Percentiles rank a stretch among this genome's conserved stretches.
phyloP scores from a whole-genome alignment of 176 grass and related monocot species.

The Leersia perrieri region DNA sequence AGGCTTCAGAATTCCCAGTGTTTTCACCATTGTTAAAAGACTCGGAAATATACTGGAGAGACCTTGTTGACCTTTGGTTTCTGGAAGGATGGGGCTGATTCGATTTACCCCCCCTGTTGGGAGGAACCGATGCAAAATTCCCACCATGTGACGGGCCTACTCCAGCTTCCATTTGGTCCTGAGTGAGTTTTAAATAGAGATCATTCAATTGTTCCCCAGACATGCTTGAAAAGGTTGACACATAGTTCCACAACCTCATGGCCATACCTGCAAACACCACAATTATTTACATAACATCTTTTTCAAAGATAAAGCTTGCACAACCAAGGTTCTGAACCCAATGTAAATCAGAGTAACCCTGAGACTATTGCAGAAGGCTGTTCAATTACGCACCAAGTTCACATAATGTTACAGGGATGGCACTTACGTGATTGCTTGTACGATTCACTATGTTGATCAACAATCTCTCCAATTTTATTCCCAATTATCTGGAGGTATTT shows the following conservation, averaged over 20 bases:
- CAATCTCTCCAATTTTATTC: conserved; percentile 83
- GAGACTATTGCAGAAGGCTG: not conserved
- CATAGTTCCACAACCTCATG: conserved; percentile 97
- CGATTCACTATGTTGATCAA: conserved; percentile 77
- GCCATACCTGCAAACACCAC: conserved; percentile 71
- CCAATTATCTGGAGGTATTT: conserved; percentile 94
- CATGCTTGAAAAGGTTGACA: conserved; percentile 91
- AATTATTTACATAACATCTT: conserved; percentile 28
- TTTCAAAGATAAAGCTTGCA: not conserved
- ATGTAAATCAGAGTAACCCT: not conserved
- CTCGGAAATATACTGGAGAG: conserved; percentile 56
- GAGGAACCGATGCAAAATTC: conserved; percentile 39
- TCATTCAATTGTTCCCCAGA: conserved; percentile 76
- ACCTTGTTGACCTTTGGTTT: conserved; percentile 71
- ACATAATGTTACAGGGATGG: not conserved
- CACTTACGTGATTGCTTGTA: conserved; percentile 93
- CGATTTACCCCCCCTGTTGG: conserved; percentile 40
- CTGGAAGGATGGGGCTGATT: conserved; percentile 64
- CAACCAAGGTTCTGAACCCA: not conserved
- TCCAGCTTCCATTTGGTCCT: conserved; percentile 76
- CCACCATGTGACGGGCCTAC: conserved; percentile 74
- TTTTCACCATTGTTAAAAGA: conserved; percentile 60
- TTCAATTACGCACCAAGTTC: not conserved
- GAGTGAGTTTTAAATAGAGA: conserved; percentile 86
- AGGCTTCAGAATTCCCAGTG: conserved; percentile 77